Conservation (phyloP, 2,329 filamentous ascomycete genomes). For the Neophaeococcomyces aloes region DNA sequence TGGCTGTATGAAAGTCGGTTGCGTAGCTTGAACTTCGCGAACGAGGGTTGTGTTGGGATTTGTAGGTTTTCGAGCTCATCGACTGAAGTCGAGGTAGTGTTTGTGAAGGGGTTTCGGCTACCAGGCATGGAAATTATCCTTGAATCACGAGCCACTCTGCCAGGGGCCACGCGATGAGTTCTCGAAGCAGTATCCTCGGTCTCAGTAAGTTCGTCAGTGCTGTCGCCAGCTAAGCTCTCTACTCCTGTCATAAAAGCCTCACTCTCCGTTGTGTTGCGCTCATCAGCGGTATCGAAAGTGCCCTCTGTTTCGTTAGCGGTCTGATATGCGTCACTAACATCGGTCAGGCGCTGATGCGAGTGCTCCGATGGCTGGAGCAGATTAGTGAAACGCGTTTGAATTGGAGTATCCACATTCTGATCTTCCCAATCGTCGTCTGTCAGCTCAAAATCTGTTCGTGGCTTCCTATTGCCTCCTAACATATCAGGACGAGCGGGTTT, state of each 20-base stretch:
- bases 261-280: slow-evolving; percentile 69
- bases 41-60: slow-evolving; percentile 54
- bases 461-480: slow-evolving; percentile 63
- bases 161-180: slow-evolving; percentile 24
- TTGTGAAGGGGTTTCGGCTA: slow-evolving; percentile 62
- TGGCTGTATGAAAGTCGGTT: slow-evolving; percentile 38
- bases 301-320: slow-evolving; percentile 67
- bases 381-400: slow-evolving; percentile 21
- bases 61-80: slow-evolving; percentile 60
- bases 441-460: slow-evolving; percentile 65
- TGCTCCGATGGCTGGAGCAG: slow-evolving; percentile 20
- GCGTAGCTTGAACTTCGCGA: slow-evolving; percentile 61
- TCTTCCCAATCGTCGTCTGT: slow-evolving; percentile 91
- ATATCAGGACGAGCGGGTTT: slow-evolving; percentile 63
- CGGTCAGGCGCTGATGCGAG: slow-evolving; percentile 27
- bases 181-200: slow-evolving; percentile 53
- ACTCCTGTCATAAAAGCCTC: slow-evolving; percentile 92
- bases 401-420: slow-evolving; percentile 44
- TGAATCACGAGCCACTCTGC: slow-evolving; percentile 31
- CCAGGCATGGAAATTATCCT: slow-evolving; percentile 39
- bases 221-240: slow-evolving; percentile 60
- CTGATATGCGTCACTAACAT: slow-evolving; percentile 61
- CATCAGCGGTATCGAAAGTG: slow-evolving; percentile 64
- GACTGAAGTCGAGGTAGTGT: slow-evolving; percentile 77
- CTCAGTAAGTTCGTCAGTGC: slow-evolving; percentile 71